phyloP scores from a whole-genome alignment of 129 eudicot genomes.

The Arctium lappa region DNA sequence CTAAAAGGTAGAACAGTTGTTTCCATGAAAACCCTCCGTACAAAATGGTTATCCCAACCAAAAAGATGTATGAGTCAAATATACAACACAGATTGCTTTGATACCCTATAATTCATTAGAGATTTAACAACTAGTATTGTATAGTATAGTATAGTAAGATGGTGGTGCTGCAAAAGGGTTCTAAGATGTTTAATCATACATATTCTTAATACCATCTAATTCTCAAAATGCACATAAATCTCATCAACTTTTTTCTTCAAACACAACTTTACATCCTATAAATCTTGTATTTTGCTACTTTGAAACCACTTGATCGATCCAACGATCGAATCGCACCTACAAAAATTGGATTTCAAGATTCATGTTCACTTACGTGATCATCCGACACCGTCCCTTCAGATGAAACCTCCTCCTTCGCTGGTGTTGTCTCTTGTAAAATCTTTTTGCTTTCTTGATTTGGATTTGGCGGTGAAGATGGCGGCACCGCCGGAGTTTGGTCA shows the following conservation, averaged over 20 bases:
- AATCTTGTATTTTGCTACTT: conserved; percentile 17
- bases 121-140: neutral
- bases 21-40: neutral
- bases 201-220: neutral
- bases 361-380: conserved; percentile 33
- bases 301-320: neutral
- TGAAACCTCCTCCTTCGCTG: conserved; percentile 33
- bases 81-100: neutral
- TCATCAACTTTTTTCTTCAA: conserved; percentile 9
- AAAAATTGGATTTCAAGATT: conserved; percentile 28
- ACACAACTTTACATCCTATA: conserved; percentile 14
- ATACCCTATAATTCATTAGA: neutral
- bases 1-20: neutral
- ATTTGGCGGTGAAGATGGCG: conserved; percentile 22
- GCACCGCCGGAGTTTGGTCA: conserved; percentile 17
- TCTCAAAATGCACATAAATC: conserved; percentile 15
- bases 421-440: conserved; percentile 13
- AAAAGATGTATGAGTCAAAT: neutral
- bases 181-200: neutral
- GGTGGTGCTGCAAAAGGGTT: neutral
- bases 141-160: neutral
- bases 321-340: conserved; percentile 14
- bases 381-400: conserved; percentile 64
- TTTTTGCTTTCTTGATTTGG: conserved; percentile 17
- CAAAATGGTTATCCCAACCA: neutral